These are phyloP conservation scores for Saturnispora gosingensis DNA, from an alignment of 805 yeast genomes.

Conservation along the genomic window DNA sequence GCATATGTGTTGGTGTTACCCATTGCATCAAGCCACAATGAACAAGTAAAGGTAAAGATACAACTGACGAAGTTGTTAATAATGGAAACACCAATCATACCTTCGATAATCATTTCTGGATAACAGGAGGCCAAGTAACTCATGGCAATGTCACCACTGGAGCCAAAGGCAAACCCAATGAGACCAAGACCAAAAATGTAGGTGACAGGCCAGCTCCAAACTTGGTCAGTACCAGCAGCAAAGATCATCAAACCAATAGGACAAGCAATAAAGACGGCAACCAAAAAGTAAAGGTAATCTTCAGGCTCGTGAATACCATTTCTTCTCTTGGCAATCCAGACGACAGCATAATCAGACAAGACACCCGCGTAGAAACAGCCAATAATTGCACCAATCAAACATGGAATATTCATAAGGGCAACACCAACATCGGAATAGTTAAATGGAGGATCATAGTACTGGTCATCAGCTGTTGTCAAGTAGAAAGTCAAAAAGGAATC, in stretches of 20 bases:
- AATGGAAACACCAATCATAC: constrained; percentile 60
- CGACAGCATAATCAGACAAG: constrained; percentile 49
- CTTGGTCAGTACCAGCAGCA: constrained; percentile 54
- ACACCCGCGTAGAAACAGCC: constrained; percentile 61
- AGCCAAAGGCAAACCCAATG: constrained; percentile 62
- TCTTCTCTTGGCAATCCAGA: constrained; percentile 52
- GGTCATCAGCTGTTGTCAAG: constrained; percentile 62
- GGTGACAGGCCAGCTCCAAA: constrained; percentile 44
- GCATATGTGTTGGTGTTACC: constrained; percentile 53
- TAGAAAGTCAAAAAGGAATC: constrained; percentile 70
- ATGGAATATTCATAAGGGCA: constrained; percentile 68
- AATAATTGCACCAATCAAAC: constrained; percentile 53
- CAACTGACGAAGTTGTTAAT: constrained; percentile 59
- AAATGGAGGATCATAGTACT: constrained; percentile 58
- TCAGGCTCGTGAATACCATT: constrained; percentile 60
- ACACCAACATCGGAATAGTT: constrained; percentile 57
- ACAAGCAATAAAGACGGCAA: constrained; percentile 47
- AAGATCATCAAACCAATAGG: constrained; percentile 57
- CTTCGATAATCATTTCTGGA: constrained; percentile 61
- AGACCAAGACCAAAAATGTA: constrained; percentile 52
- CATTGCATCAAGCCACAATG: constrained; percentile 46
- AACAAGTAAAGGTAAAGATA: constrained; percentile 57
- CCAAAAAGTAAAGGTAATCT: constrained; percentile 47
- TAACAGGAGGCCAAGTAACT: constrained; percentile 58
- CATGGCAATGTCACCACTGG: constrained; percentile 64